These are phyloP conservation scores for Dioszegia crocea DNA, from an alignment of 768 basidiomycete genomes.

Conservation along the genomic window DNA sequence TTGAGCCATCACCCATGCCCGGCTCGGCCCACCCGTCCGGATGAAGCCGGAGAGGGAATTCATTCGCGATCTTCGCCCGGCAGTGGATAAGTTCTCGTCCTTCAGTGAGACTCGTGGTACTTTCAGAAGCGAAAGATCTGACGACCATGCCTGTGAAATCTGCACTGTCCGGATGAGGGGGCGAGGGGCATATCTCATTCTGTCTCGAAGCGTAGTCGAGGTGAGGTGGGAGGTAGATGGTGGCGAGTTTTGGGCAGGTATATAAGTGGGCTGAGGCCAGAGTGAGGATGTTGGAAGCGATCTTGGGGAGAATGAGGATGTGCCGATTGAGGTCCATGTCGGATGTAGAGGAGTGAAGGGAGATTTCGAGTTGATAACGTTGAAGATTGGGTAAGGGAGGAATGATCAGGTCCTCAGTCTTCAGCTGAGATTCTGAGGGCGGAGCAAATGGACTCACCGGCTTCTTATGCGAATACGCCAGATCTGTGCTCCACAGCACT, in stretches of 20 bases:
- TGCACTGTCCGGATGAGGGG: neutral
- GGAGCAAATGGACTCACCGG: neutral
- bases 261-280: neutral
- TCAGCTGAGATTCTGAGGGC: neutral
- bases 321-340: constrained; percentile 6
- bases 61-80: neutral
- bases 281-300: neutral
- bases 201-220: neutral
- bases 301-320: constrained; percentile 1
- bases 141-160: constrained; percentile 4
- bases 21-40: constrained; percentile 1
- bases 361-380: constrained; percentile 13
- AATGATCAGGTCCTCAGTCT: neutral
- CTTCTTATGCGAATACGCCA: neutral
- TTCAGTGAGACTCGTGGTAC: neutral
- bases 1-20: neutral
- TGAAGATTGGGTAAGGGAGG: constrained; percentile 14
- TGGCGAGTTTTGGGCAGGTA: neutral
- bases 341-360: constrained; percentile 4
- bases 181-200: neutral
- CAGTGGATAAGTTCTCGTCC: neutral
- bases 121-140: neutral
- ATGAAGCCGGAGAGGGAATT: neutral
- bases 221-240: constrained; percentile 1
- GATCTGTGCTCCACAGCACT: constrained; percentile 12